phyloP scores from a whole-genome alignment of 192 early-diverging fungal genomes.

The Linnemannia hyalina region DNA sequence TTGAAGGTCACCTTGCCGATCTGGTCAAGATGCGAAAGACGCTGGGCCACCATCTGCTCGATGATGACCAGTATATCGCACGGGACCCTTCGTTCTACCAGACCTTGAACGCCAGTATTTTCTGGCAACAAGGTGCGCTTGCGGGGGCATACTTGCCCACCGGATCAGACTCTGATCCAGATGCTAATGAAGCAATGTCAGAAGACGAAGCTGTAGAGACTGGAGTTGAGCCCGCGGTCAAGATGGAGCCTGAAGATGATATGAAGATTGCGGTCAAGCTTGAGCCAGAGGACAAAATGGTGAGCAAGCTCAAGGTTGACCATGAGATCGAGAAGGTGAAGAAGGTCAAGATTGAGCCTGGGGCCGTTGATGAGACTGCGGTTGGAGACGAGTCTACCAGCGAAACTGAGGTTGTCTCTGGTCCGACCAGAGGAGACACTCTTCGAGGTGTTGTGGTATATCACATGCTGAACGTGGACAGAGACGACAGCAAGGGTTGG shows the following conservation, averaged over 20 bases:
- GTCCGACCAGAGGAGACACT: neutral
- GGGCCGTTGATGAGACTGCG: neutral
- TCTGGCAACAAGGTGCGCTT: neutral
- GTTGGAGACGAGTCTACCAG: neutral
- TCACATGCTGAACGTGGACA: neutral
- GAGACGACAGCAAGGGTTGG: neutral
- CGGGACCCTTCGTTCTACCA: neutral
- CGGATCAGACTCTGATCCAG: neutral
- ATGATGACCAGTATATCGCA: neutral
- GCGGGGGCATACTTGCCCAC: neutral
- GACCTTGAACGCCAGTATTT: neutral
- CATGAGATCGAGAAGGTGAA: neutral
- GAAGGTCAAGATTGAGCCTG: neutral
- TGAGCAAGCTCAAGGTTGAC: neutral
- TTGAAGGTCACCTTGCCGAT: neutral
- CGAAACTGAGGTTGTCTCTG: neutral
- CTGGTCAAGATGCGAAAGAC: slow-evolving; percentile 1
- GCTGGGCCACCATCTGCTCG: neutral
- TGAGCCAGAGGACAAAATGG: neutral
- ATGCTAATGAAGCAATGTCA: neutral
- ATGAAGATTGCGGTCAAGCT: neutral
- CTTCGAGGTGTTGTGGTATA: neutral
- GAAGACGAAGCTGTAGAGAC: neutral
- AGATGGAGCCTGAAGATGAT: neutral
- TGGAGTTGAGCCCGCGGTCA: neutral